Evolutionary conservation across 2,329 filamentous ascomycete species (phyloP), one percentile per base, ranked within the genome.

Genomic region (Aspergillus sp.): DNA sequence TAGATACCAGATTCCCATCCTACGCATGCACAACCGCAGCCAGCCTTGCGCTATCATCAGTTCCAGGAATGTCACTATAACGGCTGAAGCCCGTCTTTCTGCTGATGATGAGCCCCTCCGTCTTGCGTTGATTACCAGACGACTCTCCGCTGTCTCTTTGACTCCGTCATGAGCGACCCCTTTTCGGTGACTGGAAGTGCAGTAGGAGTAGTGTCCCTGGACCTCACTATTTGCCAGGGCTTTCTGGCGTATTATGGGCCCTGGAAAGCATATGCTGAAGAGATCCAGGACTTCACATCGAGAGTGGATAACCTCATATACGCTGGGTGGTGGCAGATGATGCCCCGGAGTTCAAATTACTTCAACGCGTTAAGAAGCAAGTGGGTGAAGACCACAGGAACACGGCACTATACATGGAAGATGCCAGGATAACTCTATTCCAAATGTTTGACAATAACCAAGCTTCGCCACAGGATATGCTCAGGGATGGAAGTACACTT

Each of bases 401-500:
- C 4, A n/a, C 3, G 34, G 14, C 7, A 16, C 14, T n/a, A 17
- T 38, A 16, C 34, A 2, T 38, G 6, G 34, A 38, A 17, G 9
- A 16, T 38, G 3, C 34, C 34, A n/a, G 13, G 20, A 21, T 3
- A 16, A 20, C 38, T 14, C 34, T n/a, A 29, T 29, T 47, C 4
- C 45, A 41, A 2, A n/a, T 50, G 42, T 50, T 50, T 32, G 29
- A 36, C 3, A 21, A 41, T 3, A 32, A 32, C 16, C 38, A 41
- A 21, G 42, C 42, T 5, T 36, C 42, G 16, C 49, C 49, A 17
- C 40, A 16, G n/a, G 49, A 50, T 34, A 9, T 23, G 13, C 49
- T 50, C 13, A 19, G 11, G 7, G 32, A 46, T 10, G 42, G 42
- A 9, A 50, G 49, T 40, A 50, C 49, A 19, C 19, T 50, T 20